phyloP scores from a whole-genome alignment of 441 rosid species.

The Syzygium syzygioides region DNA sequence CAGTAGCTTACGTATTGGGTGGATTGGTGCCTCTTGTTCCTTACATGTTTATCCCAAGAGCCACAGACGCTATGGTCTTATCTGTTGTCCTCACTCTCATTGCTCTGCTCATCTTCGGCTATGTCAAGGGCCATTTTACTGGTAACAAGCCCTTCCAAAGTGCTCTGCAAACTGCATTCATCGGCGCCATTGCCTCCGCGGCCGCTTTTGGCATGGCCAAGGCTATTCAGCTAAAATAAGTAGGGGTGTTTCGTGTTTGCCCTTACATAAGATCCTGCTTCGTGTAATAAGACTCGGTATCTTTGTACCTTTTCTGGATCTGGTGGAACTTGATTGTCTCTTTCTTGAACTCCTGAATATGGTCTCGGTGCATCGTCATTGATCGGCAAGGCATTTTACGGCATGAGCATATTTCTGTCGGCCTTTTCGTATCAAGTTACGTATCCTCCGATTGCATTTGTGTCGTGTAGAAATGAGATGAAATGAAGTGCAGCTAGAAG shows the following conservation, averaged over 20 bases:
- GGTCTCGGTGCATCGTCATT: background rate
- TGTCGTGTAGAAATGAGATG: background rate
- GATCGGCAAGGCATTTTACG: background rate
- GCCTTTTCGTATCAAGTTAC: background rate
- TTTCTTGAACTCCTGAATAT: background rate
- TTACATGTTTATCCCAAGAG: background rate
- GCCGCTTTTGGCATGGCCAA: conserved; percentile 12
- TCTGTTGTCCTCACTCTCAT: conserved; percentile 1
- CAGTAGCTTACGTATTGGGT: conserved; percentile 2
- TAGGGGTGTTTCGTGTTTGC: background rate
- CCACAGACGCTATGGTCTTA: background rate
- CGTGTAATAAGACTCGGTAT: background rate
- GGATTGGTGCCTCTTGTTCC: conserved; percentile 11
- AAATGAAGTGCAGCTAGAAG: background rate
- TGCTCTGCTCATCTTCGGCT: conserved; percentile 10
- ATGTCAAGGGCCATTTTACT: conserved; percentile 11
- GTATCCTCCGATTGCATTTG: background rate
- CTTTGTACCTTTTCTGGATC: background rate
- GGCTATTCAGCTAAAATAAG: conserved; percentile 10
- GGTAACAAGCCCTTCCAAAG: conserved; percentile 9
- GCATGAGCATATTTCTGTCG: background rate
- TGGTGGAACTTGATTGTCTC: background rate
- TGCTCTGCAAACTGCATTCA: conserved; percentile 8
- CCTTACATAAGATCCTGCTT: background rate
- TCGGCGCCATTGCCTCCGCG: conserved; percentile 5